Conservation (phyloP, 2,329 filamentous ascomycete species). For the Escovopsis weberi region DNA sequence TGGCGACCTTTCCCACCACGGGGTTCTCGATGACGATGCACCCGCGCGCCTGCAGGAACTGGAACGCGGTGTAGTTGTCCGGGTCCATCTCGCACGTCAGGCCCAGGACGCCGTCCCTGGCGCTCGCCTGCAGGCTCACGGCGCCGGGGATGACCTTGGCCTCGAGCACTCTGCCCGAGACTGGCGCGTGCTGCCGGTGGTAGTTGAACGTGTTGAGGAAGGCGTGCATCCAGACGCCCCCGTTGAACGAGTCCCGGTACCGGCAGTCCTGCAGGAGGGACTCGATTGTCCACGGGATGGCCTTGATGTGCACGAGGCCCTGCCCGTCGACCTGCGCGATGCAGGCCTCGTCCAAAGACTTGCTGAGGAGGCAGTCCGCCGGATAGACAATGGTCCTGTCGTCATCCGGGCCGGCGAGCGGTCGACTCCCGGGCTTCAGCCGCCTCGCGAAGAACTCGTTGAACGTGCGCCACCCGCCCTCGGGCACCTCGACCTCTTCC, state of each 20-base stretch:
- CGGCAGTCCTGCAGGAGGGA: conserved; percentile 19
- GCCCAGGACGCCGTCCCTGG: conserved; percentile 7
- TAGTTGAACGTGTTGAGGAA: conserved; percentile 27
- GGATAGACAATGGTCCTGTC: conserved; percentile 18
- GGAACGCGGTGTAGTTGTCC: conserved; percentile 23
- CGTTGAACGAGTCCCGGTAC: conserved; percentile 18
- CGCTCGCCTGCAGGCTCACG: conserved; percentile 22
- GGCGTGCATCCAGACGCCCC: conserved; percentile 26
- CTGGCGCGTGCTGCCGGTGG: conserved; percentile 26
- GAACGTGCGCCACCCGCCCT: conserved; percentile 20
- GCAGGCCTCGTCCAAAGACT: conserved; percentile 9
- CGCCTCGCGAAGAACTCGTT: conserved; percentile 26
- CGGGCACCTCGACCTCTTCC: conserved; percentile 17
- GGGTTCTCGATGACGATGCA: conserved; percentile 23
- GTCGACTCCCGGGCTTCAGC: conserved; percentile 19
- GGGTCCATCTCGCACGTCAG: conserved; percentile 13
- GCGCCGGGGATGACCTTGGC: conserved; percentile 21
- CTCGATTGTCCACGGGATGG: conserved; percentile 21
- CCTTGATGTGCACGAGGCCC: conserved; percentile 21
- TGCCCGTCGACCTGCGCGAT: conserved; percentile 11
- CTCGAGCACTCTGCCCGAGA: conserved; percentile 22
- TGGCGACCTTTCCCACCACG: conserved; percentile 21
- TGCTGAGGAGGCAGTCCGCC: conserved; percentile 23
- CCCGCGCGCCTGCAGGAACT: conserved; percentile 25
- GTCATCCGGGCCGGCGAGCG: conserved; percentile 15